These are phyloP conservation scores for barrel medic (Medicago truncatula) DNA, from an alignment of 306 rosid genomes.

Conservation along the genomic window MtrunA17r5.0-ANR NC_053049.1:10883001-10883500, in stretches of 20 bases:
- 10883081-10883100: conserved; percentile 55
- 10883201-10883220: background rate
- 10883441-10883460: too few relatives aligned
- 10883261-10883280: background rate
- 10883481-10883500: too few relatives aligned
- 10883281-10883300: background rate
- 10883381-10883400: too few relatives aligned
- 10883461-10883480: too few relatives aligned
- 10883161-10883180: background rate
- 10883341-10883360: background rate
- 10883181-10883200: background rate
- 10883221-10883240: background rate
- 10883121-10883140: conserved; percentile 6
- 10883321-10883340: background rate
- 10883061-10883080: conserved; percentile 64
- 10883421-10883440: too few relatives aligned
- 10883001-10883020: conserved; percentile 88
- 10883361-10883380: too few relatives aligned
- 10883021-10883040: conserved; percentile 93
- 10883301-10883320: background rate
- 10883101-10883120: conserved; percentile 70
- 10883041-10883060: conserved; percentile 71
- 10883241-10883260: conserved; percentile 14
- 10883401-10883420: too few relatives aligned
- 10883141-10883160: background rate